Base-by-base conservation (phyloP, 1,139 yeast species). In the Kazachstania sp. region DNA sequence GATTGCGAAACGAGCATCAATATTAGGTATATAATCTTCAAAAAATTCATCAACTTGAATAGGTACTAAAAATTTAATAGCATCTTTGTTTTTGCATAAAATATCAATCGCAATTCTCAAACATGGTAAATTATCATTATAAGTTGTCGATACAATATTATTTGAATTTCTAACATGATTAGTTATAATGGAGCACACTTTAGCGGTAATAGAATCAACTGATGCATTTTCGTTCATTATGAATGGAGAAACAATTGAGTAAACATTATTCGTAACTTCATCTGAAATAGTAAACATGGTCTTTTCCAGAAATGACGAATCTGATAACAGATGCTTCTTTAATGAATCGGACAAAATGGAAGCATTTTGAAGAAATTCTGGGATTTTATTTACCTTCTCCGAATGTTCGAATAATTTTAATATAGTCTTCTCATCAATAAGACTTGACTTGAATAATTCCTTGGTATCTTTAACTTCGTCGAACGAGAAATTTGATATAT, bases 1-100 rank as follows among this genome's bases (percentile, higher is more conserved):
- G 28, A 77, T 59, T 0, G 81, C 60, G 26, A 77, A 53, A 46
- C 66, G 59, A 7, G 65, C 57, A 46, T 68, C 70, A 39, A 68
- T 49, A 2, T 29, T 30, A 1, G 59, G 56, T 13, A 68, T 60
- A 39, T 56, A 55, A 2, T 36, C 31, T 6, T 45, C 45, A 35
- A 54, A 50, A 4, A 44, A n/a, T 3, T 39, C 40, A 7, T 40
- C 46, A 2, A 54, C 28, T 23, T 53, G 44, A 1, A 48, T 16
- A 2, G 59, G 51, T 4, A 65, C 44, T n/a, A 57, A 50, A 13
- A 29, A 20, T 15, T 39, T 11, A 20, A 41, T 16, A 44, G 49
- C 16, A 15, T 30, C 37, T 39, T 46, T 18, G 39, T 51, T 37
- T 15, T 31, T 11, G 7, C 46, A 35, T 36, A 51, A 30, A 13